Evolutionary conservation across 31 red algal genomes (phyloP), one percentile per base, ranked within the genome.

Genomic region (Asparagopsis taxiformis): DNA sequence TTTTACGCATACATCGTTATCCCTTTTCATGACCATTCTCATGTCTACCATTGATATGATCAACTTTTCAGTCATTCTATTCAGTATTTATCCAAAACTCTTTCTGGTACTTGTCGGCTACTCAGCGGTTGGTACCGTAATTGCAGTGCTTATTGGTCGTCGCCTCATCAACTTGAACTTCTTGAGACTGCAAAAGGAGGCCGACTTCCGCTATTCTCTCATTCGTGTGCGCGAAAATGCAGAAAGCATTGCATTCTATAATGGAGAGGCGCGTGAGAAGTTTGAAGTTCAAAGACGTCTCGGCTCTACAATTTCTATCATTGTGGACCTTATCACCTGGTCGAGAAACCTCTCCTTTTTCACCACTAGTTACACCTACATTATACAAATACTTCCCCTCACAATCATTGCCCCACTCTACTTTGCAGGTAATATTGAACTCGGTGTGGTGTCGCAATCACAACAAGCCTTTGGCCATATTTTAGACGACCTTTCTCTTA

Each of bases 211-310:
- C 3, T 99, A 87, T 70, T 69, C 78, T 6, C 43, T 99, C 28
- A 87, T 94, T 17, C 80, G 96, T 26, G 80, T 94, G 48, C 85
- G 96, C 35, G 96, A 99, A 78, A 91, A 93, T 52, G 90, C 90
- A 22, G 96, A 99, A 55, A 89, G 73, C 21, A 85, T 99, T 51
- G 96, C 96, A 1, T 99, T 99, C 50, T 99, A 94, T 55, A 68
- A 59, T 25, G 96, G 96, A 6, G 85, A 99, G 57, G 58, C 65
- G 11, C 57, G 85, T 4, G 89, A 92, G 61, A 65, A 76, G 34
- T 31, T 29, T 39, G 77, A 85, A 44, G 64, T 74, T 13, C 38
- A 73, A 35, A 41, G 71, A 31, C 68, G 82, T 30, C 77, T 94
- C 29, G 50, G 48, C 34, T 51, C 65, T 48, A 82, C 77, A 28